These are phyloP conservation scores for Madurella mycetomatis DNA, from an alignment of 2,329 filamentous ascomycete genomes.

Conservation along the genomic window DNA sequence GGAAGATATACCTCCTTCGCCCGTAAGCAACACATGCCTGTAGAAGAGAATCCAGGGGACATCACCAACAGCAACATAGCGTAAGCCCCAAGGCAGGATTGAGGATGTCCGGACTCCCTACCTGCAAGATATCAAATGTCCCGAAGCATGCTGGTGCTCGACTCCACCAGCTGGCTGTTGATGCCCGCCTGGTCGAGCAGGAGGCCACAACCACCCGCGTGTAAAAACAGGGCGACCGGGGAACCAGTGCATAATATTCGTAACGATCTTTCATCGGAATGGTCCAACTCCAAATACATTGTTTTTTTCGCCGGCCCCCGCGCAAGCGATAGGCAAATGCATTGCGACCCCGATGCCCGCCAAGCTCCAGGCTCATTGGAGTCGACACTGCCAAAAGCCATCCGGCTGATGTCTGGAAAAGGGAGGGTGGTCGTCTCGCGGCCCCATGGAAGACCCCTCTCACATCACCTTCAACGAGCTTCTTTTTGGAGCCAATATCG, in stretches of 20 bases:
- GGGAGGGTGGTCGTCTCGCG: not conserved
- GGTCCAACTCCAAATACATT: not conserved
- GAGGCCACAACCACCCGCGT: too few relatives aligned
- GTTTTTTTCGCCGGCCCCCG: not conserved
- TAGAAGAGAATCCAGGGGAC: too few relatives aligned
- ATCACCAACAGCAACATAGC: too few relatives aligned
- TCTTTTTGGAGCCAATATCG: constrained; percentile 2
- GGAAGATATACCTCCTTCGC: too few relatives aligned
- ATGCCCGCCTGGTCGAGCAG: not conserved
- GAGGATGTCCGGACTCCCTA: too few relatives aligned
- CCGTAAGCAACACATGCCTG: too few relatives aligned
- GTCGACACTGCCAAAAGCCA: too few relatives aligned
- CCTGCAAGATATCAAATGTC: too few relatives aligned
- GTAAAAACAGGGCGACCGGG: not conserved
- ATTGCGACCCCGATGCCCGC: not conserved
- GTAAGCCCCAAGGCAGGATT: too few relatives aligned
- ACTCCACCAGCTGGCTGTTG: too few relatives aligned
- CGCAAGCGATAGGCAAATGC: not conserved
- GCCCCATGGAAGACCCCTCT: constrained; percentile 3
- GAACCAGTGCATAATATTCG: constrained; percentile 6
- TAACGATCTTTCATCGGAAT: constrained; percentile 1
- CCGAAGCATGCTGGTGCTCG: too few relatives aligned
- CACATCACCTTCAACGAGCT: constrained; percentile 7
- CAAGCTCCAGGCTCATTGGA: not conserved
- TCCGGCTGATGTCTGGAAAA: not conserved